A percentile compares a stretch with the other conserved stretches of the same genome.
Conservation (phyloP, 2,329 filamentous ascomycete species). For the Aspergillus eucalypticola region DNA sequence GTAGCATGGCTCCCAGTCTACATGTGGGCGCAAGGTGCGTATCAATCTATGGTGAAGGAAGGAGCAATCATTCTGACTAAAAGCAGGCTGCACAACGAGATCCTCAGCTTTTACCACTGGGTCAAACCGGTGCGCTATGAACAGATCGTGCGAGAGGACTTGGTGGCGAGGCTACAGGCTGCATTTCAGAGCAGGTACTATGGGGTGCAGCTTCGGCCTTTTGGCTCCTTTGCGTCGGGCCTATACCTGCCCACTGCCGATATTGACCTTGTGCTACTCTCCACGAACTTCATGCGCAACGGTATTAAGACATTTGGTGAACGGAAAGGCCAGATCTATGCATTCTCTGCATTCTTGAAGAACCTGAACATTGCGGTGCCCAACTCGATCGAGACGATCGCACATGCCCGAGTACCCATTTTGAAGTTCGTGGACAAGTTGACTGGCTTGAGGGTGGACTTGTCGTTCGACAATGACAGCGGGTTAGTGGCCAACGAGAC, state of each 20-base stretch:
- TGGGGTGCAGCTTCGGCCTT: slow-evolving; percentile 68
- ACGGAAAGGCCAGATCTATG: slow-evolving; percentile 58
- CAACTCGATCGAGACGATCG: slow-evolving; percentile 66
- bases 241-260: slow-evolving; percentile 78
- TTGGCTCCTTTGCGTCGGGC: slow-evolving; percentile 92
- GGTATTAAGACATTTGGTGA: slow-evolving; percentile 52
- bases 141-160: slow-evolving; percentile 68
- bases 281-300: slow-evolving; percentile 59
- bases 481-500: slow-evolving; percentile 79
- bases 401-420: slow-evolving; percentile 79
- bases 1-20: slow-evolving; percentile 29
- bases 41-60: not conserved
- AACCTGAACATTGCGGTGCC: slow-evolving; percentile 58
- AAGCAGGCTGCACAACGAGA: slow-evolving; percentile 81
- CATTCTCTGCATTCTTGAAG: slow-evolving; percentile 63
- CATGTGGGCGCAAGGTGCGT: slow-evolving; percentile 39
- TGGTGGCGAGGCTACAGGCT: slow-evolving; percentile 68
- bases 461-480: slow-evolving; percentile 90
- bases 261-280: slow-evolving; percentile 87
- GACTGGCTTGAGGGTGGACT: slow-evolving; percentile 81
- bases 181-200: slow-evolving; percentile 60
- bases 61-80: slow-evolving; percentile 15
- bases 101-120: slow-evolving; percentile 84
- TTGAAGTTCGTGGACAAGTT: slow-evolving; percentile 82
- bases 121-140: slow-evolving; percentile 78